Evolutionary conservation across 164 flowering plant species (phyloP).

Genomic region (Amborella trichopoda): DNA sequence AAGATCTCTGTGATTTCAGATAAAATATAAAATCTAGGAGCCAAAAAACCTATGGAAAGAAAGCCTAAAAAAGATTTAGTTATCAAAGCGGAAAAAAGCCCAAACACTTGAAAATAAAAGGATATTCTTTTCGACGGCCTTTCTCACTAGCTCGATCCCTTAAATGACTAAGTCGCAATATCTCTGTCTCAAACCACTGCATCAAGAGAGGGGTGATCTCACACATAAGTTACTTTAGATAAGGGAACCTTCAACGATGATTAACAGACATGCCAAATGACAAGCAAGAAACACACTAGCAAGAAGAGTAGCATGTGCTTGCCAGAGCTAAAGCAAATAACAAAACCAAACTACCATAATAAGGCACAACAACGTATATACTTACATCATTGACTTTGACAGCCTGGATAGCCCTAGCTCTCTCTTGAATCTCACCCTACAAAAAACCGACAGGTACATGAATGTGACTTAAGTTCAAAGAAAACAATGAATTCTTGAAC

Average conservation of each 20-base stretch:
- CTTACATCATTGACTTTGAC: conserved; percentile 89
- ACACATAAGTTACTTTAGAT: too few species aligned
- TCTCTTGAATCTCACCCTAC: conserved; percentile 87
- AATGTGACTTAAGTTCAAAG: not conserved
- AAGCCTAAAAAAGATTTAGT: too few species aligned
- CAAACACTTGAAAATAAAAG: conserved; percentile 22
- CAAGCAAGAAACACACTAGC: too few species aligned
- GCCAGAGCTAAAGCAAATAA: too few species aligned
- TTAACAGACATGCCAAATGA: too few species aligned
- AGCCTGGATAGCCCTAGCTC: conserved; percentile 65
- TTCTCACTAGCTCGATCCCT: conserved; percentile 96
- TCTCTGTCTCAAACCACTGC: conserved; percentile 89
- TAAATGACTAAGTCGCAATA: conserved; percentile 70
- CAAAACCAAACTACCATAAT: not conserved
- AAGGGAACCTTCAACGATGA: too few species aligned
- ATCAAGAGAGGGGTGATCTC: too few species aligned
- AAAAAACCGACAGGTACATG: conserved; percentile 9
- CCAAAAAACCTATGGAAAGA: too few species aligned
- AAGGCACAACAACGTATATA: conserved; percentile 1
- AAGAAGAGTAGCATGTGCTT: too few species aligned
- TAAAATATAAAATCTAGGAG: too few species aligned
- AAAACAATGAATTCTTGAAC: not conserved
- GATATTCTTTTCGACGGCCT: conserved; percentile 93
- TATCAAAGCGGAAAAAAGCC: too few species aligned
- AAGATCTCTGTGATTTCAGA: too few species aligned